These are phyloP conservation scores for Monilinia polystroma DNA, from an alignment of 2,329 filamentous ascomycete species.

Conservation along the genomic window DNA sequence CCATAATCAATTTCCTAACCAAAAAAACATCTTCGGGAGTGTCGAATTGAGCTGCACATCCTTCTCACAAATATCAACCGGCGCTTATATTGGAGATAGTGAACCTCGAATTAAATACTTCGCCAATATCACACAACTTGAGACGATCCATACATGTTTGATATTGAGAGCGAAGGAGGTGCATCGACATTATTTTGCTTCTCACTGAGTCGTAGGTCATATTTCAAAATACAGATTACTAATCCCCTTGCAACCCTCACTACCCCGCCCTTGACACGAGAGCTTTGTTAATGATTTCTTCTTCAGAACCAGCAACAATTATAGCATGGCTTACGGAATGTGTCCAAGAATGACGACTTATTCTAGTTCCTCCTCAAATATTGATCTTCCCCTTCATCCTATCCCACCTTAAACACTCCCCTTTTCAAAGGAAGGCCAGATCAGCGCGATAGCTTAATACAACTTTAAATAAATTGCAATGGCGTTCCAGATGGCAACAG, in stretches of 20 bases:
- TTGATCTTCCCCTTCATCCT: background rate
- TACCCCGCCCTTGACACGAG: slow-evolving; percentile 8
- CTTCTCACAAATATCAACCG: too few species aligned
- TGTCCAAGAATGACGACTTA: slow-evolving; percentile 2
- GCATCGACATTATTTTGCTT: background rate
- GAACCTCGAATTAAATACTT: background rate
- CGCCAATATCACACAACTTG: background rate
- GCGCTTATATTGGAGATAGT: too few species aligned
- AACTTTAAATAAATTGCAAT: background rate
- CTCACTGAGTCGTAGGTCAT: background rate
- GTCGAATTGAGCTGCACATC: too few species aligned
- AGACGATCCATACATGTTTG: background rate
- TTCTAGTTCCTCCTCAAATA: background rate
- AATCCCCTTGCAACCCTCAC: background rate
- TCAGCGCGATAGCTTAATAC: background rate
- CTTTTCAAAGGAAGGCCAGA: background rate
- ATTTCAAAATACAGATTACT: slow-evolving; percentile 6
- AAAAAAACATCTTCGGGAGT: too few species aligned
- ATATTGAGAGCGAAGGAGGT: background rate
- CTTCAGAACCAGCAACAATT: background rate
- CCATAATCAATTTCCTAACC: too few species aligned
- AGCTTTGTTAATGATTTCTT: background rate
- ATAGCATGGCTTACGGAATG: slow-evolving; percentile 3
- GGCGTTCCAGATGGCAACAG: slow-evolving; percentile 19
- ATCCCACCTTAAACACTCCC: background rate